Conservation (phyloP, 1,284 basidiomycete genomes). For the Apiotrichum montevideense region DNA sequence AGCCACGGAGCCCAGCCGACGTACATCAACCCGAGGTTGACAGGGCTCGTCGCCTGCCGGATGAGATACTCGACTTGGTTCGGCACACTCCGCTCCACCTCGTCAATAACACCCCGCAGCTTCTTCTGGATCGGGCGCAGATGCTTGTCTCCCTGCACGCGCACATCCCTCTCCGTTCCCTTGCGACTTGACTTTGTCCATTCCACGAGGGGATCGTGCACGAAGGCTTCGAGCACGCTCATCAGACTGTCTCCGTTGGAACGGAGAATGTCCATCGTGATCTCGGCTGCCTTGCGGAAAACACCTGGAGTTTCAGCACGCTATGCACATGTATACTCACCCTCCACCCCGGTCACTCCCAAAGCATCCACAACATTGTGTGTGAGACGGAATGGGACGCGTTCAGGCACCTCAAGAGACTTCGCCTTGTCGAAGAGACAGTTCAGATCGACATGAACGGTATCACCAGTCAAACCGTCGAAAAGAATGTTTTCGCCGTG, state of each 20-base stretch:
- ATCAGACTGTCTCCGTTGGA: conserved; percentile 91
- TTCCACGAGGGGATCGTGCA: conserved; percentile 95
- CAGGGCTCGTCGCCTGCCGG: conserved; percentile 68
- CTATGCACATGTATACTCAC: conserved; percentile 42
- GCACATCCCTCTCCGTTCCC: conserved; percentile 46
- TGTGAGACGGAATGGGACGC: conserved; percentile 91
- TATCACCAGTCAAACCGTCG: conserved; percentile 80
- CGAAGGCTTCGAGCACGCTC: conserved; percentile 94
- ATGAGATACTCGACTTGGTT: conserved; percentile 87
- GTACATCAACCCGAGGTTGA: conserved; percentile 58
- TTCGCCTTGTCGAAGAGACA: conserved; percentile 96
- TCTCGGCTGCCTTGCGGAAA: conserved; percentile 87
- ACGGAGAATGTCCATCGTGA: conserved; percentile 79
- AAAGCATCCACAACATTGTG: conserved; percentile 91
- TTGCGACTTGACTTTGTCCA: conserved; percentile 67
- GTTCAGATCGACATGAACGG: conserved; percentile 97
- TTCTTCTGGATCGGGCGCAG: conserved; percentile 77
- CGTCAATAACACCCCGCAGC: conserved; percentile 61
- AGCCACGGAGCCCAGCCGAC: conserved; percentile 80
- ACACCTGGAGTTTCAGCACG: conserved; percentile 56
- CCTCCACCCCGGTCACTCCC: conserved; percentile 91
- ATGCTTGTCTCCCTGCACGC: conserved; percentile 62
- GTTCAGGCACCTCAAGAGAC: conserved; percentile 81
- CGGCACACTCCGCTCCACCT: conserved; percentile 57
- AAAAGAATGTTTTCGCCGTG: conserved; percentile 97